Evolutionary conservation across 805 yeast genomes (phyloP).

Genomic region (Barnettozyma wickerhamii): DNA sequence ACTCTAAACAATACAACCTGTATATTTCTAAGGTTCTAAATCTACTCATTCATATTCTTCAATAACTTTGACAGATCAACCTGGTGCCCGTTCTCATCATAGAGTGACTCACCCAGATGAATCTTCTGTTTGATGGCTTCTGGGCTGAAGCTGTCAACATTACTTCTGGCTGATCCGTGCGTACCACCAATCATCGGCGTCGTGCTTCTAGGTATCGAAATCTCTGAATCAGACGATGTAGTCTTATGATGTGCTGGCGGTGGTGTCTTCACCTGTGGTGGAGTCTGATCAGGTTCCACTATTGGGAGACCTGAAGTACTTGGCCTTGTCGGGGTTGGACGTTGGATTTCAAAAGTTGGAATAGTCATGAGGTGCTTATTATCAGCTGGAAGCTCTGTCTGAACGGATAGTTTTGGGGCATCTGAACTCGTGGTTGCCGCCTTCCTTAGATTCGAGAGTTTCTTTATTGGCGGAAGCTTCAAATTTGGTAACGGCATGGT

Average conservation of each 20-base stretch:
- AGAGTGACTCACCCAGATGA: slow-evolving; percentile 5
- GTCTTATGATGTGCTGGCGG: background rate
- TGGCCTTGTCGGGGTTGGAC: slow-evolving; percentile 16
- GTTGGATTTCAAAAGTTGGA: slow-evolving; percentile 11
- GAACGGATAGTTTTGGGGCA: slow-evolving; percentile 2
- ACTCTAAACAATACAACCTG: too few species aligned
- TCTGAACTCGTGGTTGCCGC: background rate
- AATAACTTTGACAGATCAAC: slow-evolving; percentile 6
- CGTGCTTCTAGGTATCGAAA: slow-evolving; percentile 6
- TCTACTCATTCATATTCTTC: background rate
- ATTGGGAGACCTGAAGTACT: slow-evolving; percentile 6
- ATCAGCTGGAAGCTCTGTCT: background rate
- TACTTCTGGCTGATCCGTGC: slow-evolving; percentile 1
- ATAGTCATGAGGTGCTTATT: background rate
- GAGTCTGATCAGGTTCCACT: background rate
- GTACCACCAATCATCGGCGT: slow-evolving; percentile 23
- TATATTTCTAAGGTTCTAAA: too few species aligned
- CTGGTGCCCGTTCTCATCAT: slow-evolving; percentile 4
- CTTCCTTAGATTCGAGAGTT: background rate
- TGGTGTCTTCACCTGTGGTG: background rate
- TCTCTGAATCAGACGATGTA: slow-evolving; percentile 1
- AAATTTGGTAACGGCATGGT: background rate
- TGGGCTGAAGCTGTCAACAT: background rate
- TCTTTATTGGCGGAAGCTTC: background rate
- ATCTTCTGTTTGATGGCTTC: slow-evolving; percentile 1